phyloP scores from a whole-genome alignment of 2,329 filamentous ascomycete genomes.

The Aspergillaceae sp. region DNA sequence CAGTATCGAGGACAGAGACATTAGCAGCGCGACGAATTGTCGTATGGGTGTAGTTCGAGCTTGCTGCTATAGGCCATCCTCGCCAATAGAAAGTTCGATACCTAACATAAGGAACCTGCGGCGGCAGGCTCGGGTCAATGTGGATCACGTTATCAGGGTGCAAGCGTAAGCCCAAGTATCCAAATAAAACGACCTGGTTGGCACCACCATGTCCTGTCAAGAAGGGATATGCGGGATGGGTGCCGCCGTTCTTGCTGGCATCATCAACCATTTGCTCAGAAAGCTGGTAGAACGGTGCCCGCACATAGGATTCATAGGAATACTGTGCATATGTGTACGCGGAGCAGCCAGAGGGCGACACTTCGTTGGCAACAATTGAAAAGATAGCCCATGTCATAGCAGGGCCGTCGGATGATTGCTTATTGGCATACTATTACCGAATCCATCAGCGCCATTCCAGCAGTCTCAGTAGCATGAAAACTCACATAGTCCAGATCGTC shows the following conservation, averaged over 20 bases:
- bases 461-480: slow-evolving; percentile 1
- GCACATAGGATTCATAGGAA: slow-evolving; percentile 54
- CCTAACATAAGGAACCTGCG: slow-evolving; percentile 53
- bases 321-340: slow-evolving; percentile 60
- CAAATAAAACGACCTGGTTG: slow-evolving; percentile 58
- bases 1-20: slow-evolving; percentile 39
- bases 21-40: slow-evolving; percentile 46
- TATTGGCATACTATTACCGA: slow-evolving; percentile 50
- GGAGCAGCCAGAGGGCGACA: slow-evolving; percentile 59
- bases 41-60: slow-evolving; percentile 57
- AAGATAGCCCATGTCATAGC: slow-evolving; percentile 68
- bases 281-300: slow-evolving; percentile 62
- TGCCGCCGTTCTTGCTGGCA: slow-evolving; percentile 52
- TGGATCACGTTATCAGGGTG: slow-evolving; percentile 51
- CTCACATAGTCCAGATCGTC: slow-evolving; percentile 55
- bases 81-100: slow-evolving; percentile 60
- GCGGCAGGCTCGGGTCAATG: slow-evolving; percentile 56
- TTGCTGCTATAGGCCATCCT: slow-evolving; percentile 54
- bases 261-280: slow-evolving; percentile 61
- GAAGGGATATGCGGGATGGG: slow-evolving; percentile 62
- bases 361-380: slow-evolving; percentile 56
- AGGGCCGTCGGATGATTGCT: slow-evolving; percentile 59
- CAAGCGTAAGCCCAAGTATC: slow-evolving; percentile 57
- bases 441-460: slow-evolving; percentile 1
- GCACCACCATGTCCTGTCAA: slow-evolving; percentile 62